Percentiles rank a stretch among this genome's conserved stretches.
Conservation (phyloP, 495 filamentous ascomycete species). For the Penicillium roqueforti region DNA sequence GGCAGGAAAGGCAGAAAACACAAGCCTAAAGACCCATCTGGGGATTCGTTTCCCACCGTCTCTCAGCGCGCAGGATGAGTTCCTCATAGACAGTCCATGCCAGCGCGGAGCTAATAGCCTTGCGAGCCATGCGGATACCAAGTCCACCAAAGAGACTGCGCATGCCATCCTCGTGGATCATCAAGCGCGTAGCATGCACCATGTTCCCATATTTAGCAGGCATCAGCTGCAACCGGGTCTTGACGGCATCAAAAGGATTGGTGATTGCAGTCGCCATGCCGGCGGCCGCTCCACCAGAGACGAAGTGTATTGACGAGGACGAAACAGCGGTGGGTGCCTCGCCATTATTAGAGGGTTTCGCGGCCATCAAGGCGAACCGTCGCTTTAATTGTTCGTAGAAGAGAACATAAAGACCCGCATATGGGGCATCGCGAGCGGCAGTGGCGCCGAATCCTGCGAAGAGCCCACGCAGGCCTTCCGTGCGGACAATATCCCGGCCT, state of each 20-base stretch:
- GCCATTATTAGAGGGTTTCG: constrained; percentile 9
- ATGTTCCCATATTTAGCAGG: constrained; percentile 82
- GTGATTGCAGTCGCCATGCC: constrained; percentile 80
- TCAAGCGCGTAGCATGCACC: constrained; percentile 65
- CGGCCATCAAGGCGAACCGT: constrained; percentile 44
- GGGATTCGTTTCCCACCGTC: constrained; percentile 45
- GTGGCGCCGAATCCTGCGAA: constrained; percentile 94
- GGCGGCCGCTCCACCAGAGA: constrained; percentile 72
- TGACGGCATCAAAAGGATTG: constrained; percentile 95
- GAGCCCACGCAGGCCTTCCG: constrained; percentile 77
- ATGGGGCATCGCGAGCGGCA: constrained; percentile 87
- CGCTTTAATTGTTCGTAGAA: constrained; percentile 91
- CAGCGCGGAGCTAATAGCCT: constrained; percentile 85
- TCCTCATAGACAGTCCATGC: constrained; percentile 98
- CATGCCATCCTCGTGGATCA: constrained; percentile 78
- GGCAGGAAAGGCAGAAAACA: neutral
- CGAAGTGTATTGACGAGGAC: constrained; percentile 78
- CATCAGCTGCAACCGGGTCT: constrained; percentile 90
- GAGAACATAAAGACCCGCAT: constrained; percentile 89
- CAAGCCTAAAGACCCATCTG: constrained; percentile 23
- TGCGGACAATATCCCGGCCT: constrained; percentile 64
- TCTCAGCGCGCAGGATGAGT: constrained; percentile 72
- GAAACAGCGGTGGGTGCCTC: constrained; percentile 22
- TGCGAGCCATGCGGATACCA: constrained; percentile 81
- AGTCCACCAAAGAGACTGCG: constrained; percentile 82